These are phyloP conservation scores for Lagerstroemia speciosa DNA, from an alignment of 345 rosid species.

Conservation along the genomic window DNA sequence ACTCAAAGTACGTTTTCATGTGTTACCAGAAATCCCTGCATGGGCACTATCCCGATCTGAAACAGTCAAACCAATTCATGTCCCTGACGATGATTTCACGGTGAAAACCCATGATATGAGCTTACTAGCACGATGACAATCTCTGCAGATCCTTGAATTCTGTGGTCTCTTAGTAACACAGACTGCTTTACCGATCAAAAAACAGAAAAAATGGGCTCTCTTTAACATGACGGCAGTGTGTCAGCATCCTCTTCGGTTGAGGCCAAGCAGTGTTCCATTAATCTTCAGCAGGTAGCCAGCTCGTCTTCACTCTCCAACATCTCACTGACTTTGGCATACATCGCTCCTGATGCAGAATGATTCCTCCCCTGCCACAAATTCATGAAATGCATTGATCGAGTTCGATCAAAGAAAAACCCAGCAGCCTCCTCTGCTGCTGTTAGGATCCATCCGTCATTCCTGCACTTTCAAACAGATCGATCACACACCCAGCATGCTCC, in stretches of 20 bases:
- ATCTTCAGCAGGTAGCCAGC: neutral
- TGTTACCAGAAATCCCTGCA: slow-evolving; percentile 29
- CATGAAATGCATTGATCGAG: neutral
- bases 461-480: slow-evolving; percentile 17
- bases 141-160: slow-evolving; percentile 24
- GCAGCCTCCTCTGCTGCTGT: slow-evolving; percentile 28
- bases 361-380: neutral
- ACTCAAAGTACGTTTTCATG: no score
- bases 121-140: slow-evolving; percentile 31
- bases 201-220: no score
- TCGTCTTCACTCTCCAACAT: neutral
- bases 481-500: no score
- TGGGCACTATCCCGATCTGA: slow-evolving; percentile 25
- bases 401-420: neutral
- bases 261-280: neutral
- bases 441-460: slow-evolving; percentile 34
- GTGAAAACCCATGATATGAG: slow-evolving; percentile 25
- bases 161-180: no score
- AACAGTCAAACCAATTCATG: slow-evolving; percentile 25
- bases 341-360: neutral
- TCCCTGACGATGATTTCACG: slow-evolving; percentile 27
- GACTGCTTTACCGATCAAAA: no score
- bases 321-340: neutral
- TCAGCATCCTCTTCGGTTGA: neutral
- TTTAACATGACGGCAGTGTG: neutral